These are phyloP conservation scores for Volvox africanus DNA, from an alignment of 139 green algal species.

Conservation along the genomic window DNA sequence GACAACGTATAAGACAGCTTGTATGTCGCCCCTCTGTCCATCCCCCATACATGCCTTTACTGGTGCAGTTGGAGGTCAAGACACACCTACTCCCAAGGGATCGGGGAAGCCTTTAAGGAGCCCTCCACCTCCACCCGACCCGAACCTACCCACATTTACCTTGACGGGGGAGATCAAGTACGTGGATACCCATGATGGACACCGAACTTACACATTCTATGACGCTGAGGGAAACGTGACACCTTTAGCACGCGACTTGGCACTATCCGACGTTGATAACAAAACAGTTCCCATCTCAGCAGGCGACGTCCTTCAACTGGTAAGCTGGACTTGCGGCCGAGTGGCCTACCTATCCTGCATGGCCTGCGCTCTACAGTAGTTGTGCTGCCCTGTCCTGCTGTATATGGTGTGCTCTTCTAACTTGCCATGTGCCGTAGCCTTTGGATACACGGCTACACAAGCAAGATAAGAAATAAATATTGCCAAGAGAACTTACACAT, in stretches of 20 bases:
- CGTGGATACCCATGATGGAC: background rate
- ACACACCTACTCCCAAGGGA: background rate
- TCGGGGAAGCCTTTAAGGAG: background rate
- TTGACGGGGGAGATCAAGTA: background rate
- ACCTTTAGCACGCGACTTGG: background rate
- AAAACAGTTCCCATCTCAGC: background rate
- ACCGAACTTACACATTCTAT: background rate
- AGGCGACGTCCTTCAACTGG: background rate
- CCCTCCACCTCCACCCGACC: background rate
- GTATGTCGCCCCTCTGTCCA: background rate
- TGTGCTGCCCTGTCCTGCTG: too few species aligned
- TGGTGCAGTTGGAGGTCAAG: background rate
- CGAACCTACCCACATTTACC: background rate
- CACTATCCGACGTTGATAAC: background rate
- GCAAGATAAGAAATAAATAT: too few species aligned
- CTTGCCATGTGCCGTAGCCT: background rate
- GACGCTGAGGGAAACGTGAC: background rate
- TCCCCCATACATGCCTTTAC: background rate
- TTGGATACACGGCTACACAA: background rate
- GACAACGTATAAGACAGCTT: too few species aligned
- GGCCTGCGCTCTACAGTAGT: background rate
- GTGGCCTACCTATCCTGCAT: background rate
- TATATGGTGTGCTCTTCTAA: background rate
- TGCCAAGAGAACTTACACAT: too few species aligned
- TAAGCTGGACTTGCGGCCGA: background rate